Percentiles rank a stretch among this genome's conserved stretches.
These are phyloP conservation scores for Areca catechu DNA, from an alignment of 176 grass and related monocot species.

Conservation along the genomic window DNA sequence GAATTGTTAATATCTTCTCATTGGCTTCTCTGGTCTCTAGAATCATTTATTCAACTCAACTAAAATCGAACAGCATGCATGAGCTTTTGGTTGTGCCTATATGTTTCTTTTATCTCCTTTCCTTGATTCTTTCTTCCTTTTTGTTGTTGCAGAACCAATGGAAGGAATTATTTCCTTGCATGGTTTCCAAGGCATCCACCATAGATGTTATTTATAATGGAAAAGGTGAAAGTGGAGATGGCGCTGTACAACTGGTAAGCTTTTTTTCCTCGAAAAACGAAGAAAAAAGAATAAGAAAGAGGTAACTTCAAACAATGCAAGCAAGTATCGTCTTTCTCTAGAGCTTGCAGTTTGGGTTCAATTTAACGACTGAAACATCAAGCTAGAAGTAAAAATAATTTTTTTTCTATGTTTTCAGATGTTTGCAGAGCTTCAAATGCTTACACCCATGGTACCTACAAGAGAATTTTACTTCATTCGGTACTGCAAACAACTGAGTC, in stretches of 20 bases:
- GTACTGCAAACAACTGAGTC: slow-evolving; percentile 44
- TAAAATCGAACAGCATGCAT: too few species aligned
- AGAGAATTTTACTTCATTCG: slow-evolving; percentile 63
- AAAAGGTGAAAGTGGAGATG: slow-evolving; percentile 33
- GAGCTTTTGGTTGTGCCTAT: too few species aligned
- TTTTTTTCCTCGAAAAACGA: not conserved
- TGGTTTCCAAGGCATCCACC: slow-evolving; percentile 42
- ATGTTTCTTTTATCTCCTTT: not conserved
- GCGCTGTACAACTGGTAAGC: slow-evolving; percentile 49
- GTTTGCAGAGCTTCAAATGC: slow-evolving; percentile 67
- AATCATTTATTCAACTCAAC: too few species aligned
- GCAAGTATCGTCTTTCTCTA: too few species aligned
- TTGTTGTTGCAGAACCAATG: slow-evolving; percentile 46
- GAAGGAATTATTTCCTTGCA: slow-evolving; percentile 62
- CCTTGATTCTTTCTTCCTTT: not conserved
- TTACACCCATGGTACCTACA: slow-evolving; percentile 55
- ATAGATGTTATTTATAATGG: slow-evolving; percentile 30
- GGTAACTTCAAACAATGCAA: too few species aligned
- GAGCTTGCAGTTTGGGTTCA: too few species aligned
- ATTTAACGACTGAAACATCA: too few species aligned
- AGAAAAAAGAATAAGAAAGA: too few species aligned
- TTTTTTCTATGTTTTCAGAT: slow-evolving; percentile 32
- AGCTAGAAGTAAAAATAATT: too few species aligned
- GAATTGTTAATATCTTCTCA: too few species aligned
- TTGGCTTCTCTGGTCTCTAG: too few species aligned